Evolutionary conservation across 495 filamentous ascomycete species (phyloP), one percentile per base, ranked within the genome.

Genomic region (Lindgomyces ingoldianus): DNA sequence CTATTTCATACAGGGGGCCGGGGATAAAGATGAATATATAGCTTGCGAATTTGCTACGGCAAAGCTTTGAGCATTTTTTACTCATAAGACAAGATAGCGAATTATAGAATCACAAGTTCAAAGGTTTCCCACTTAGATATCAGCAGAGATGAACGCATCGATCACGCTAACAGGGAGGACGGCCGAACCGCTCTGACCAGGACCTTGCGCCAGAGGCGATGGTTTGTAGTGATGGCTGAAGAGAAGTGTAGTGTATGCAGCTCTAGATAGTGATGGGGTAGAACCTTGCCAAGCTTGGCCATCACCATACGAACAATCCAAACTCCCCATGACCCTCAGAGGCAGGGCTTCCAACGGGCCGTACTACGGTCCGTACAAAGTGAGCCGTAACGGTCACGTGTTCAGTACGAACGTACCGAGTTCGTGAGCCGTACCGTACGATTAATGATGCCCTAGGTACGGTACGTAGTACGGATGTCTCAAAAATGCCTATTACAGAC

Each of bases 261-360:
- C 16, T 47, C 44, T n/a, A 47, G 36, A 42, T 9, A 42, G 36
- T n/a, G n/a, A 39, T 6, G 14, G 33, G 6, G n/a, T 47, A 22
- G 44, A 47, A 47, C 18, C 44, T 47, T 47, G 8, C 44, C 44
- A 47, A 47, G 44, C 44, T 4, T 47, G 18, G 44, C 44, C 21
- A 47, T n/a, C 44, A 47, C 44, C 44, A 47, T n/a, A 47, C 21
- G 44, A n/a, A 47, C 44, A n/a, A 47, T 47, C n/a, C 21, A 47
- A 18, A 47, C 18, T 6, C 44, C n/a, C 18, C 44, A 47, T 8
- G 44, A 18, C 44, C 44, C 16, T 47, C 44, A 22, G n/a, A n/a
- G n/a, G n/a, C n/a, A n/a, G n/a, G n/a, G n/a, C n/a, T n/a, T n/a
- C n/a, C n/a, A n/a, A n/a, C n/a, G n/a, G n/a, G n/a, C n/a, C n/a